These are phyloP conservation scores for Spathaspora girioi DNA, from an alignment of 805 yeast species.

Conservation along the genomic window DNA sequence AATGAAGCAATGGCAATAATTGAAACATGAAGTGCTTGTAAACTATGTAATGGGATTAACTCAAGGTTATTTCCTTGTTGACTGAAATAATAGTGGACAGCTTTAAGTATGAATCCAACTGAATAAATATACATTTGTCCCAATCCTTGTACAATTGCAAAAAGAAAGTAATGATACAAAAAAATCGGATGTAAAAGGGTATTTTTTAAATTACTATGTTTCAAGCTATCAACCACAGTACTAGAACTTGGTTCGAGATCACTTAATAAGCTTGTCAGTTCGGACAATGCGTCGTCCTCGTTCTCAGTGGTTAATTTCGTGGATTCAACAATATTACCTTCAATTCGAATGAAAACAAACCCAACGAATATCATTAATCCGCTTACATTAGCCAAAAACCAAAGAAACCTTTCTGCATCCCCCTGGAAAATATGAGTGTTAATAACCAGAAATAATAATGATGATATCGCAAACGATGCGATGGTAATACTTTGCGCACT, in stretches of 20 bases:
- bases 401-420: slow-evolving; percentile 19
- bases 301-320: not conserved
- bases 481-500: slow-evolving; percentile 34
- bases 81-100: slow-evolving; percentile 19
- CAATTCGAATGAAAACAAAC: slow-evolving; percentile 27
- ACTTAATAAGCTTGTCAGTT: not conserved
- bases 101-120: slow-evolving; percentile 29
- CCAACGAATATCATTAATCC: slow-evolving; percentile 24
- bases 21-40: slow-evolving; percentile 33
- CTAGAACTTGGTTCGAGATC: not conserved
- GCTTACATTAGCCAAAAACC: slow-evolving; percentile 19
- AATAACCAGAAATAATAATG: slow-evolving; percentile 22
- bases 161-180: slow-evolving; percentile 28
- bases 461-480: slow-evolving; percentile 34
- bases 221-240: slow-evolving; percentile 7
- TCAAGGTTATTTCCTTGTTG: not conserved
- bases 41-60: slow-evolving; percentile 13
- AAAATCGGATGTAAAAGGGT: slow-evolving; percentile 26
- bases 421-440: slow-evolving; percentile 18
- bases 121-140: slow-evolving; percentile 37
- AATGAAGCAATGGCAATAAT: slow-evolving; percentile 29
- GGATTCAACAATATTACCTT: slow-evolving; percentile 18
- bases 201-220: slow-evolving; percentile 14
- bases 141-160: slow-evolving; percentile 31
- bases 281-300: not conserved